Conservation (phyloP, 2,329 filamentous ascomycete genomes). For the Alternaria brassicae region DNA sequence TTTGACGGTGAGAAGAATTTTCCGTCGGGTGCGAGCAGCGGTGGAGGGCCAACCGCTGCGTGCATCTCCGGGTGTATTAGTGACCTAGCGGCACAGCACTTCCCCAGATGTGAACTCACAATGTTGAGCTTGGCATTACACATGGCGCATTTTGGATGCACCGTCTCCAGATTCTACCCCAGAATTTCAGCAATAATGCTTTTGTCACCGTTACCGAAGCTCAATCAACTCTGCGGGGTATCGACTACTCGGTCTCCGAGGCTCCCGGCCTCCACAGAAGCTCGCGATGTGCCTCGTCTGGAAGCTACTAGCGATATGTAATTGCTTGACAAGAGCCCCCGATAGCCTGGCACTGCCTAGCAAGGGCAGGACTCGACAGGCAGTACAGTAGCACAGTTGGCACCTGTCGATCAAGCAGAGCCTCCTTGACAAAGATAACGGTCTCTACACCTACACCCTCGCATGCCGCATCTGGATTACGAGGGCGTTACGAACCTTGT, state of each 20-base stretch:
- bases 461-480: not conserved
- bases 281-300: constrained; percentile 3
- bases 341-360: not conserved
- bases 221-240: constrained; percentile 8
- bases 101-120: not conserved
- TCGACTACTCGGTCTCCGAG: not conserved
- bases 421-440: constrained; percentile 4
- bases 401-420: constrained; percentile 10
- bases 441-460: not conserved
- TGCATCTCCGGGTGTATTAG: constrained; percentile 3
- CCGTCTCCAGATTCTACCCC: constrained; percentile 14
- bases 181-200: constrained; percentile 2
- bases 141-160: constrained; percentile 8
- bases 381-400: constrained; percentile 8
- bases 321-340: not conserved
- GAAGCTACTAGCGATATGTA: not conserved
- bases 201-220: not conserved
- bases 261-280: not conserved
- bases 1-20: constrained; percentile 1
- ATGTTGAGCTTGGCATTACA: constrained; percentile 16
- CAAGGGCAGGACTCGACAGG: not conserved
- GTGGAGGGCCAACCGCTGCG: not conserved
- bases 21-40: constrained; percentile 6
- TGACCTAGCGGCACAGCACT: not conserved
- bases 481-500: not conserved